Base-by-base conservation (phyloP, 306 rosid species). In the Fagus crenata region DNA sequence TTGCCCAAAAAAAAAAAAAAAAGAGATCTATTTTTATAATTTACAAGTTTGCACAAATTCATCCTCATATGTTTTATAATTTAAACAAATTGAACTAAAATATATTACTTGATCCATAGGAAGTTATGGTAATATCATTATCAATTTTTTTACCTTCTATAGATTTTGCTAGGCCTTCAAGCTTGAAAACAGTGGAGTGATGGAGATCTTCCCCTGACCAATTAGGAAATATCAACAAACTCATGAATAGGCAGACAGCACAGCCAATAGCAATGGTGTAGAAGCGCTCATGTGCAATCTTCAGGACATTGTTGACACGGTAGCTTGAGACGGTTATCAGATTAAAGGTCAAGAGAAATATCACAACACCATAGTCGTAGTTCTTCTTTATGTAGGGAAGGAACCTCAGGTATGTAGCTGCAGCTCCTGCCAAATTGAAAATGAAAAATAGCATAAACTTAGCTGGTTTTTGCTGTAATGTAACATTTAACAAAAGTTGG, bases 171-270 rank as follows among this genome's bases (percentile, higher is more conserved):
- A 95, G 90, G 72, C 97, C 91, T 86, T 95, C 97, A 22, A 92
- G 93, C 89, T 92, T 95, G 83, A 71, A 87, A 12, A 78, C 96
- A 0, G 96, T 90, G 74, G 89, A 87, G 78, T 85, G 81, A 41
- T 95, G 97, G 13, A 95, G 95, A 73, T 92, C 92, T 84, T 95
- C 92, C 15, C 98, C 97, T 2, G 97, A 95, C 97, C 98, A 95
- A 72, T 89, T 92, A 67, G 98, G 98, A 80, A 90, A 92, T 55
- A 92, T 61, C 53, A 95, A 41, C 42, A 95, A 83, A 78, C 96
- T 92, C 97, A 92, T 90, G 7, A 92, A 28, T n/a, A 95, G 92
- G 80, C 97, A 95, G 63, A 92, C 73, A 49, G 84, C 95, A 79
- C 97, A 89, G 64, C 98, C 98, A 51, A 95, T 84, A 75, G 91